Conservation (phyloP, 148 eudicot species). For the Rhododendron ovatum region DNA sequence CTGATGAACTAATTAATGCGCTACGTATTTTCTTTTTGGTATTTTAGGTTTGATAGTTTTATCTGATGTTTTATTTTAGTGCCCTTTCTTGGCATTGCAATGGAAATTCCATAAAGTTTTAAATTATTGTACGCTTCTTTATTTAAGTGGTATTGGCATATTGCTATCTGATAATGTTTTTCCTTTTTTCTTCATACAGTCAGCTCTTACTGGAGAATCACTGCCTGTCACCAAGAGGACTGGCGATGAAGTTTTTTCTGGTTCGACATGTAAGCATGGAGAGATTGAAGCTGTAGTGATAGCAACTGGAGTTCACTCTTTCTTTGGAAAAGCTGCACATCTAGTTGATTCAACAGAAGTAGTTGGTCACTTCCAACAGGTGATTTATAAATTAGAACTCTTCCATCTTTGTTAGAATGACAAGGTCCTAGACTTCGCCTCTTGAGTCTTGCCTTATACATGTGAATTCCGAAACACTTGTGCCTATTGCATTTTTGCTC, state of each 20-base stretch:
- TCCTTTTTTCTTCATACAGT: slow-evolving; percentile 32
- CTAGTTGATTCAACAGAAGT: slow-evolving; percentile 61
- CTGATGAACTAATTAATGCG: not conserved
- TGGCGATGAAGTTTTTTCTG: slow-evolving; percentile 67
- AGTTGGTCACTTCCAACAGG: slow-evolving; percentile 76
- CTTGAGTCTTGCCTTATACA: not conserved
- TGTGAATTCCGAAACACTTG: not conserved
- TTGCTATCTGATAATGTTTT: slow-evolving; percentile 2
- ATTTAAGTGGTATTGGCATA: not conserved
- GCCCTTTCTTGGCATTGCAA: slow-evolving; percentile 5
- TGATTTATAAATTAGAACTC: slow-evolving; percentile 8
- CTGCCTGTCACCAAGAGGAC: slow-evolving; percentile 59
- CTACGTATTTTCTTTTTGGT: not conserved
- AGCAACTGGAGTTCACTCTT: slow-evolving; percentile 70
- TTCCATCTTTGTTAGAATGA: not conserved
- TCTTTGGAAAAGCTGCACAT: slow-evolving; percentile 71
- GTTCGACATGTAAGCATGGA: slow-evolving; percentile 73
- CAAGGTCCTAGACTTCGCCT: not conserved
- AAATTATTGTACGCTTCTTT: not conserved
- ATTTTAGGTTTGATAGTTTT: not conserved
- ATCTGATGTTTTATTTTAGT: not conserved
- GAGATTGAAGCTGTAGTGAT: slow-evolving; percentile 72
- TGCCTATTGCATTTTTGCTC: not conserved
- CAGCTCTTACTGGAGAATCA: slow-evolving; percentile 77
- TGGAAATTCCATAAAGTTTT: not conserved